phyloP scores from a whole-genome alignment of 2,329 filamentous ascomycete genomes.

The Clarireedia paspali region DNA sequence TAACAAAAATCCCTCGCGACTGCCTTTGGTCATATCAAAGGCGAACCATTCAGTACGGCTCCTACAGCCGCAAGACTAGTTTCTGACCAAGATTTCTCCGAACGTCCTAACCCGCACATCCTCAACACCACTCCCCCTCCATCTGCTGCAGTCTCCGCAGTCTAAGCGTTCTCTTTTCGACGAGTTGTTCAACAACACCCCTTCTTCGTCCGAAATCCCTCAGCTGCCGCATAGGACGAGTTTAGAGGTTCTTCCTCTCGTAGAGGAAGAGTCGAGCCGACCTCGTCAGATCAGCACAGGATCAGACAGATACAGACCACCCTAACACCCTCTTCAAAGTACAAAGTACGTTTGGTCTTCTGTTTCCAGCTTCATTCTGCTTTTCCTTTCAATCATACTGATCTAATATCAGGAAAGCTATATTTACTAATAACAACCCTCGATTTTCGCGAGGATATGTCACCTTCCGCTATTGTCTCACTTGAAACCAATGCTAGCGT shows the following conservation, averaged over 20 bases:
- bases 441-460: slow-evolving; percentile 42
- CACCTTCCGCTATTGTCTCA: slow-evolving; percentile 58
- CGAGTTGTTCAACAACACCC: slow-evolving; percentile 41
- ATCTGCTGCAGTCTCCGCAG: slow-evolving; percentile 42
- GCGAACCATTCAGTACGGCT: slow-evolving; percentile 53
- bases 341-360: slow-evolving; percentile 16
- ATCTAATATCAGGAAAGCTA: not conserved
- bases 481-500: slow-evolving; percentile 33
- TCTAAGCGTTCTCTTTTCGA: slow-evolving; percentile 45
- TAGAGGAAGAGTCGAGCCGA: slow-evolving; percentile 99
- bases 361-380: not conserved
- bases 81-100: slow-evolving; percentile 64
- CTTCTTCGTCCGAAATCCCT: slow-evolving; percentile 52
- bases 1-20: slow-evolving; percentile 18
- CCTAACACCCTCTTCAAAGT: slow-evolving; percentile 57
- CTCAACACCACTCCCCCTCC: slow-evolving; percentile 59
- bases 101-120: slow-evolving; percentile 56
- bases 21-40: slow-evolving; percentile 64
- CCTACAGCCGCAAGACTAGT: slow-evolving; percentile 51
- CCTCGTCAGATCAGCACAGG: slow-evolving; percentile 87
- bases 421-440: slow-evolving; percentile 15
- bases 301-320: slow-evolving; percentile 91
- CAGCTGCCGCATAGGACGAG: slow-evolving; percentile 99
- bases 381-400: not conserved
- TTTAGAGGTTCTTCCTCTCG: slow-evolving; percentile 98